A percentile compares a stretch with the other conserved stretches of the same genome.
Evolutionary conservation across 257 asterid species (phyloP).

Genomic region (Thymus quinquecostatus): DNA sequence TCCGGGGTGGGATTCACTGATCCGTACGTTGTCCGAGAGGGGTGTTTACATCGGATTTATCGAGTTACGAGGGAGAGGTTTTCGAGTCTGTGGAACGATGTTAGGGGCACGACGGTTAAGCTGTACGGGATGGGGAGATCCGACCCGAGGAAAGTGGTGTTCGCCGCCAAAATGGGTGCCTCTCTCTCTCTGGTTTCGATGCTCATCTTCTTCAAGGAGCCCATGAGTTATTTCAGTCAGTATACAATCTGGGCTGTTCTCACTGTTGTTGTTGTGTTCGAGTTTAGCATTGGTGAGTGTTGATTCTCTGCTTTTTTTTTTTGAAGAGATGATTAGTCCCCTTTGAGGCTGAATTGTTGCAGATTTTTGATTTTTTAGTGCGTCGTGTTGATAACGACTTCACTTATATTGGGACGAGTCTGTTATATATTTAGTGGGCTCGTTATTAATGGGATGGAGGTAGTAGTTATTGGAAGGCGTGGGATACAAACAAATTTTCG

Average conservation of each 20-base stretch:
- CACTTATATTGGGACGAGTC: too few relatives aligned
- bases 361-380: too few relatives aligned
- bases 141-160: slow-evolving; percentile 70
- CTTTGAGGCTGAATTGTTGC: too few relatives aligned
- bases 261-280: slow-evolving; percentile 89
- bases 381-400: too few relatives aligned
- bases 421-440: too few relatives aligned
- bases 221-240: slow-evolving; percentile 51
- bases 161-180: slow-evolving; percentile 64
- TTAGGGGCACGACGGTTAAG: slow-evolving; percentile 35
- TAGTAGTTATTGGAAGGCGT: too few relatives aligned
- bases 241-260: slow-evolving; percentile 78
- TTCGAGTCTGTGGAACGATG: slow-evolving; percentile 30
- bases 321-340: too few relatives aligned
- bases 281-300: slow-evolving; percentile 77
- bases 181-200: slow-evolving; percentile 64
- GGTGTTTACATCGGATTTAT: slow-evolving; percentile 41
- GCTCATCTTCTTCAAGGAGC: slow-evolving; percentile 64
- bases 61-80: slow-evolving; percentile 34
- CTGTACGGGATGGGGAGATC: slow-evolving; percentile 59
- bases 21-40: slow-evolving; percentile 29
- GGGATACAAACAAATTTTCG: neutral
- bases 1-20: slow-evolving; percentile 53
- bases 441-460: too few relatives aligned
- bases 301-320: neutral